A percentile compares a stretch with the other conserved stretches of the same genome.
Evolutionary conservation across 495 filamentous ascomycete species (phyloP).

Genomic region (Penicillium cinerascens): DNA sequence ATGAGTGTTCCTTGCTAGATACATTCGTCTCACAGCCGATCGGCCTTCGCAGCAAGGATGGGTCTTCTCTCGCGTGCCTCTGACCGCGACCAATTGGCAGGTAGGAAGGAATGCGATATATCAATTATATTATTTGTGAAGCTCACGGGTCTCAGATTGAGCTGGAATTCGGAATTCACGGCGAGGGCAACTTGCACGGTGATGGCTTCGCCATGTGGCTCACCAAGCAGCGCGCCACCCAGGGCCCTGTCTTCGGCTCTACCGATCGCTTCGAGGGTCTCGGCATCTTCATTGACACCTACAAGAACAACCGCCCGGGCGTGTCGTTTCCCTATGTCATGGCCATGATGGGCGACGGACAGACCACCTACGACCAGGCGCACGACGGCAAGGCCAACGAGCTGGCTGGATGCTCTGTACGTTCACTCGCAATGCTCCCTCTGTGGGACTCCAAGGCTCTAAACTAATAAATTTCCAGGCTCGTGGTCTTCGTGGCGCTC

Average conservation of each 20-base stretch:
- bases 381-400: constrained; percentile 95
- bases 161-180: constrained; percentile 89
- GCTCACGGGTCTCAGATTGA: constrained; percentile 60
- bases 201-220: constrained; percentile 99
- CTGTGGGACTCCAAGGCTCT: neutral
- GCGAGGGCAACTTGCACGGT: constrained; percentile 80
- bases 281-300: constrained; percentile 97
- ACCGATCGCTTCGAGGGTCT: constrained; percentile 90
- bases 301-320: constrained; percentile 98
- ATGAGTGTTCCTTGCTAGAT: constrained; percentile 46
- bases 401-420: constrained; percentile 84
- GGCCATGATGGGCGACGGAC: constrained; percentile 95
- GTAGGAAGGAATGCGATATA: constrained; percentile 44
- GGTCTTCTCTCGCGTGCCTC: constrained; percentile 87
- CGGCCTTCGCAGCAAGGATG: constrained; percentile 85
- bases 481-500: constrained; percentile 77
- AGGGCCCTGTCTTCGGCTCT: constrained; percentile 84
- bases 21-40: constrained; percentile 89
- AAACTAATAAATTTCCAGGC: constrained; percentile 46
- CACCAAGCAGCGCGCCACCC: constrained; percentile 81
- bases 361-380: constrained; percentile 85
- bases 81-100: constrained; percentile 99
- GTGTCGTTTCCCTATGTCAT: constrained; percentile 96
- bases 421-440: constrained; percentile 7
- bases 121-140: neutral